Base-by-base conservation (phyloP, 495 filamentous ascomycete species). In the Penicillium pulvis region DNA sequence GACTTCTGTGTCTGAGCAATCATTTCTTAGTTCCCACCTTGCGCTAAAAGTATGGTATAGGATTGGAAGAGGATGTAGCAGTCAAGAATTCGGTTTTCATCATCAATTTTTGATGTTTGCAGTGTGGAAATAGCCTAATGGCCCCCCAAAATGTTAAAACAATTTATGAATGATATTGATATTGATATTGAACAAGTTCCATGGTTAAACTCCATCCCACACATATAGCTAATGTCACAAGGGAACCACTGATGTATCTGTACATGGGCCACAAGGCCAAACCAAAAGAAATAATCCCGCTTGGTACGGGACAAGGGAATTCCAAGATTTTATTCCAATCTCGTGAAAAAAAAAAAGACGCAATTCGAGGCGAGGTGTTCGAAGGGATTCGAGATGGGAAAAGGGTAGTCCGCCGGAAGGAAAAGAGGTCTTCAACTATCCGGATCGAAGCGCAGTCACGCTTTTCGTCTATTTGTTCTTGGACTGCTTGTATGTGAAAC, bases 401-500 rank as follows among this genome's bases (percentile, higher is more conserved):
- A 31, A 20, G n/a, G n/a, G 35, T 20, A 42, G 23, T 28, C 11
- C 36, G 31, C 45, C 48, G 19, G 50, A 61, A 61, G 60, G 52
- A 43, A 23, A 43, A 23, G 20, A 23, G 23, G 2, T 49, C 30
- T 33, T 49, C 46, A 31, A 30, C 20, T 23, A 16, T 19, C 52
- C 51, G 14, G 20, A 28, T 49, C 33, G 11, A 48, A 48, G 46
- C 17, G 12, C 8, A 48, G 46, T 70, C 33, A 52, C 23, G 44
- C 53, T 17, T 48, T 44, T 42, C 55, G 41, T 44, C 57, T 84
- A 92, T 75, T 84, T 88, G 65, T 90, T 91, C 79, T 87, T 93
- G 53, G 85, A 89, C 78, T 81, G 75, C 73, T 90, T 92, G 67
- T 89, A 88, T 62, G 83, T 85, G 72, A 97, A 97, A 7, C 80